Evolutionary conservation across 352 stramenopile genomes (phyloP).

Genomic region (Pythium volutum): DNA sequence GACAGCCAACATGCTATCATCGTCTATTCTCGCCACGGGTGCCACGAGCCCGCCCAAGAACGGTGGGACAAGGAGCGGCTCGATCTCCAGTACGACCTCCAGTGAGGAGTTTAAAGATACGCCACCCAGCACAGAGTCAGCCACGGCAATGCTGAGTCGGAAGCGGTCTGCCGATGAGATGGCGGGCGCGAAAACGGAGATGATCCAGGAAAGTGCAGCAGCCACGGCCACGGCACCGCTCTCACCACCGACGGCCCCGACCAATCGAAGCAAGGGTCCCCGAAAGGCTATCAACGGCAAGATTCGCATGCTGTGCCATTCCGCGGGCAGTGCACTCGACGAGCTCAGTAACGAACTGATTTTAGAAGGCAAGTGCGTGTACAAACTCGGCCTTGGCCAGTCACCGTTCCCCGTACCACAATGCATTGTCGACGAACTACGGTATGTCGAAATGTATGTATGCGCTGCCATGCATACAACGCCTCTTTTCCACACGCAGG

Average conservation of each 20-base stretch:
- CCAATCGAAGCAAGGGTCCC: constrained; percentile 38
- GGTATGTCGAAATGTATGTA: constrained; percentile 47
- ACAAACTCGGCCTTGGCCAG: constrained; percentile 83
- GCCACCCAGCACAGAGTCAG: neutral
- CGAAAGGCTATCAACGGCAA: constrained; percentile 87
- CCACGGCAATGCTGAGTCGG: constrained; percentile 15
- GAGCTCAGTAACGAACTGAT: constrained; percentile 87
- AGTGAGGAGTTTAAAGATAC: neutral
- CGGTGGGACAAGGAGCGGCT: constrained; percentile 1
- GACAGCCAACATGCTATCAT: neutral
- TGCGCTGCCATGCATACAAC: constrained; percentile 12
- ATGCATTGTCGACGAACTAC: constrained; percentile 84
- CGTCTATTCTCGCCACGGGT: neutral
- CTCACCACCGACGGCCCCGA: neutral
- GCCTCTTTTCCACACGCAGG: neutral
- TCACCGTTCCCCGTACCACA: constrained; percentile 86
- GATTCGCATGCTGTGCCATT: constrained; percentile 80
- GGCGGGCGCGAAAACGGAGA: constrained; percentile 1
- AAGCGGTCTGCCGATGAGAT: constrained; percentile 54
- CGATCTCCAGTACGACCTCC: constrained; percentile 4
- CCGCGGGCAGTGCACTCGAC: constrained; percentile 73
- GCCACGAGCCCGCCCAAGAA: neutral
- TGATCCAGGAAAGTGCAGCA: neutral
- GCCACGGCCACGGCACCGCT: constrained; percentile 1
- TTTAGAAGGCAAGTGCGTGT: constrained; percentile 71